Base-by-base conservation (phyloP, 306 rosid genomes). In the Trifolium repens region DNA sequence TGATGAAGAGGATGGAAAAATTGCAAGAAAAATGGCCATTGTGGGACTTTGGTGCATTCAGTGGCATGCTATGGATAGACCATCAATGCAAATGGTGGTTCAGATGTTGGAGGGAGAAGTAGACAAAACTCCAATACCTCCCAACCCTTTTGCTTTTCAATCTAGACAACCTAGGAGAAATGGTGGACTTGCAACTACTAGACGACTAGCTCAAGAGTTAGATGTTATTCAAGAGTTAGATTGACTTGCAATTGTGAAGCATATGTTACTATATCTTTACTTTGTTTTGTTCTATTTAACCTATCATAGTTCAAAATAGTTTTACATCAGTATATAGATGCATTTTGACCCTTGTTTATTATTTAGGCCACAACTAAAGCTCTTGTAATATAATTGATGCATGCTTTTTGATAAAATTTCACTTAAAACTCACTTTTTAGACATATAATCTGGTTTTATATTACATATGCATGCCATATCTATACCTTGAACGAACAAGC, bases 91-190 rank as follows among this genome's bases (percentile, higher is more conserved):
- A 63, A 63, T 13, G 39, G 69, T 63, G 69, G 7, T 27, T 37
- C 49, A 63, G 16, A 63, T 63, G 69, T 63, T 63, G 22, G 69
- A 63, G 0, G 47, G 69, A 40, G 71, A 65, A 4, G 71, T 10
- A 40, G 53, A 40, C 71, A 65, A 14, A 65, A 65, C 71, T 34
- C 71, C 52, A 65, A 40, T 65, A 65, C 71, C 70, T 65, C 71
- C 71, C n/a, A 65, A 65, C 16, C 71, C 71, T 10, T 65, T 65
- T 43, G 50, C 71, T 40, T 65, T 60, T 69, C 11, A 37, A 14
- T 47, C 73, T 26, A 55, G 60, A 47, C 9, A 39, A 47, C 26
- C 43, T 15, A 9, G 59, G 24, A 69, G 60, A 30, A 69, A 7
- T 30, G 24, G 60, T 47, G 15, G 14, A 16, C 2, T 26, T 69